phyloP scores from a whole-genome alignment of 108 stramenopile species.

The Poteriospumella lacustris region DNA sequence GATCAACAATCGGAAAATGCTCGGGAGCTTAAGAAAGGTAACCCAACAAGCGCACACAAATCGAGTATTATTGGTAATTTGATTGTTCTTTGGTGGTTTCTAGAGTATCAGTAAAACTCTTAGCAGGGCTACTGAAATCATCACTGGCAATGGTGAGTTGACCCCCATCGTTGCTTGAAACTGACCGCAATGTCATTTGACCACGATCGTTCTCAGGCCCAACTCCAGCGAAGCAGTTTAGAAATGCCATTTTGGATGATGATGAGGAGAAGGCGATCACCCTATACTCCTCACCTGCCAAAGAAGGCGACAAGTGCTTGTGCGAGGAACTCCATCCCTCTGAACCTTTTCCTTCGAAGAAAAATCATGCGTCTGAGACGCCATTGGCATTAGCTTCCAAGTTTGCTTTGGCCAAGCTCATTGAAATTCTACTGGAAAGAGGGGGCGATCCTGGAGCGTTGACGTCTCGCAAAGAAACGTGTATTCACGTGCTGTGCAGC shows the following conservation, averaged over 20 bases:
- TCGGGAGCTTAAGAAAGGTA: too few relatives aligned
- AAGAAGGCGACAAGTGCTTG: not conserved
- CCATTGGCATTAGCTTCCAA: not conserved
- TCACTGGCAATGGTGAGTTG: too few relatives aligned
- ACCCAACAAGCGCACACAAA: too few relatives aligned
- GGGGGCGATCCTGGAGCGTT: conserved; percentile 12
- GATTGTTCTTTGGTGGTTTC: too few relatives aligned
- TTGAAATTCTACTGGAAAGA: not conserved
- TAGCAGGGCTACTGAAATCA: too few relatives aligned
- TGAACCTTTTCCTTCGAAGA: conserved; percentile 10
- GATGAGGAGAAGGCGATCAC: conserved; percentile 27
- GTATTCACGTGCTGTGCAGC: conserved; percentile 11
- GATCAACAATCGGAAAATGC: too few relatives aligned
- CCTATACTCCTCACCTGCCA: not conserved
- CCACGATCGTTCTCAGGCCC: too few relatives aligned
- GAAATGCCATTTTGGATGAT: conserved; percentile 8
- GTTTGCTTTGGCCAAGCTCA: not conserved
- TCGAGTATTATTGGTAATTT: too few relatives aligned
- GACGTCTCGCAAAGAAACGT: conserved; percentile 3
- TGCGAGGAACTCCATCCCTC: conserved; percentile 16
- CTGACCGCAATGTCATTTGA: too few relatives aligned
- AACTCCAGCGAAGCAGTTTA: conserved; percentile 14
- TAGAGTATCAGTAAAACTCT: too few relatives aligned
- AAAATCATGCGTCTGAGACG: not conserved
- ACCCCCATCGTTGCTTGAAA: too few relatives aligned